A percentile compares a stretch with the other conserved stretches of the same genome.
Evolutionary conservation across 129 eudicot species (phyloP).

Genomic region (Lactuca sativa): DNA sequence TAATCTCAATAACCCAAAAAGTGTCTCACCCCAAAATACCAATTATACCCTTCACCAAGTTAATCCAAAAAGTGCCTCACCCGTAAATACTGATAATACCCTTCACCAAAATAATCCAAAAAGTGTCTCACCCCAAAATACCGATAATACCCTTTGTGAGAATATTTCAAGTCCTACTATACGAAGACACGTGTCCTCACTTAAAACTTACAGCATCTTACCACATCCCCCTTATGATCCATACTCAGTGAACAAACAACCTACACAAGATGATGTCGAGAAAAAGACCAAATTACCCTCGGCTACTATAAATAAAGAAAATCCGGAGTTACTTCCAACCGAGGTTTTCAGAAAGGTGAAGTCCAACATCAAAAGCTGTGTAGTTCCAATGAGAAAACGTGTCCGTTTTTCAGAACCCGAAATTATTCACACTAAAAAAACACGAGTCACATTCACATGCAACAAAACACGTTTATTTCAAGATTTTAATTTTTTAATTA

Average conservation of each 20-base stretch:
- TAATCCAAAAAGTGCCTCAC: no score
- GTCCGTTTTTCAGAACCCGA: constrained; percentile 56
- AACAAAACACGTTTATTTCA: constrained; percentile 35
- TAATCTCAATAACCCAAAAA: constrained; percentile 17
- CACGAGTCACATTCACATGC: constrained; percentile 19
- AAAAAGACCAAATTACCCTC: constrained; percentile 26
- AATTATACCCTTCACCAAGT: no score
- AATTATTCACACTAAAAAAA: constrained; percentile 25
- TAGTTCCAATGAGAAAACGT: constrained; percentile 55
- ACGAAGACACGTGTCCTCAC: constrained; percentile 43
- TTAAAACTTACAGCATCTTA: constrained; percentile 51
- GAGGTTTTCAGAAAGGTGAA: constrained; percentile 33
- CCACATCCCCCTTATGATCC: constrained; percentile 22
- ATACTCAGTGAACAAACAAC: constrained; percentile 17
- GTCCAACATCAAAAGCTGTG: constrained; percentile 15
- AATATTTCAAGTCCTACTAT: constrained; percentile 2
- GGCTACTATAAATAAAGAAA: constrained; percentile 12
- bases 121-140: not conserved
- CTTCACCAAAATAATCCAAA: not conserved
- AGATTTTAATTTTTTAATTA: constrained; percentile 60
- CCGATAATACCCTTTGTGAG: no score
- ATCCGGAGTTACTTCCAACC: constrained; percentile 15
- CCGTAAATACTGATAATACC: no score
- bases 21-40: not conserved
- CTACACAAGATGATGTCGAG: constrained; percentile 17